Percentiles rank a stretch among this genome's conserved stretches.
phyloP scores from a whole-genome alignment of 371 early-diverging fungal species.

The Mortierella sp. region DNA sequence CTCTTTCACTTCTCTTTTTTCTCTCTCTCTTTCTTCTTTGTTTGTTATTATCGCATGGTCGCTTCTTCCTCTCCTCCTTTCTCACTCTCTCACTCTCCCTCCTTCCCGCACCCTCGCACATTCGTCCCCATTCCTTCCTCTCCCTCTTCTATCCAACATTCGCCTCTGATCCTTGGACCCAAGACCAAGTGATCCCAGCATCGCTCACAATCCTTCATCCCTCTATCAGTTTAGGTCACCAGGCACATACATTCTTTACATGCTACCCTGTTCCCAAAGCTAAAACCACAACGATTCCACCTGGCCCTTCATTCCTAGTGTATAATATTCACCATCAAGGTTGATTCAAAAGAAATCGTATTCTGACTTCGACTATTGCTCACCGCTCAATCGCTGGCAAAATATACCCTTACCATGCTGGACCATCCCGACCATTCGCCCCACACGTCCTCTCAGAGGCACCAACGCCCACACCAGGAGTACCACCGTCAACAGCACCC shows the following conservation, averaged over 20 bases:
- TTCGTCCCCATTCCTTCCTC: neutral
- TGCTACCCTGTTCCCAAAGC: too few relatives aligned
- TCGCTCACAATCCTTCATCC: neutral
- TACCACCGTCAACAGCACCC: constrained; percentile 13
- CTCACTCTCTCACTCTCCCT: neutral
- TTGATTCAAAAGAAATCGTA: too few relatives aligned
- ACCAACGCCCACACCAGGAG: constrained; percentile 17
- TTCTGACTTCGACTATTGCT: too few relatives aligned
- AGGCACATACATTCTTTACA: too few relatives aligned
- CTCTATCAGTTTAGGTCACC: too few relatives aligned
- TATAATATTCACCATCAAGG: too few relatives aligned
- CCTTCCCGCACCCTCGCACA: neutral
- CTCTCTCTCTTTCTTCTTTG: neutral
- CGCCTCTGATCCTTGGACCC: neutral
- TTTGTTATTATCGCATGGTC: neutral
- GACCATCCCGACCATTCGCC: constrained; percentile 44
- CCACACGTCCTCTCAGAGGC: constrained; percentile 29
- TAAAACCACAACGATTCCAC: too few relatives aligned
- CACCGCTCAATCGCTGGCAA: neutral
- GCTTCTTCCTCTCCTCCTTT: too few relatives aligned
- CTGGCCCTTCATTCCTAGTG: too few relatives aligned
- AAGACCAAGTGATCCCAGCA: too few relatives aligned
- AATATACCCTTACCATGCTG: constrained; percentile 22
- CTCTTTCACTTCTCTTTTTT: neutral
- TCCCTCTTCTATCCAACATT: neutral